Evolutionary conservation across 129 eudicot genomes (phyloP).

Genomic region (Cynara cardunculus): DNA sequence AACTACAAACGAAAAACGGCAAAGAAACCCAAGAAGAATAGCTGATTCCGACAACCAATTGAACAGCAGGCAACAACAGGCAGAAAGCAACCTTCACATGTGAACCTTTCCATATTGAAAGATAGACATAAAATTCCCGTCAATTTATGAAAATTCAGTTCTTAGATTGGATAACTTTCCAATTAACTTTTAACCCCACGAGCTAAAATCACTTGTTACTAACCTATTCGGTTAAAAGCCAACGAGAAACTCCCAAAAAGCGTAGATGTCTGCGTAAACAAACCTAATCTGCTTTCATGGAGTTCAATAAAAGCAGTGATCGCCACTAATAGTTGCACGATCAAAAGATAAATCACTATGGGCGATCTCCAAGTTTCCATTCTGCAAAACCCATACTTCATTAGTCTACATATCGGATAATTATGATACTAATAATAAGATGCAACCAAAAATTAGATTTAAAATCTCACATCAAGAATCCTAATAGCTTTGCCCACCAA

Average conservation of each 20-base stretch:
- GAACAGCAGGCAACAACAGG: constrained; percentile 50
- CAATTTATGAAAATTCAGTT: neutral
- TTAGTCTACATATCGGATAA: neutral
- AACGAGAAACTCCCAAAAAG: constrained; percentile 30
- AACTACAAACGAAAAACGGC: constrained; percentile 55
- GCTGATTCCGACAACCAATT: constrained; percentile 52
- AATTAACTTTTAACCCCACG: neutral
- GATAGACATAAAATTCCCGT: neutral
- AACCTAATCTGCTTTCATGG: constrained; percentile 38
- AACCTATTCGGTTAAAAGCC: constrained; percentile 42
- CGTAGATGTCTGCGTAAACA: constrained; percentile 13
- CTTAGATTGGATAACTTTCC: constrained; percentile 4
- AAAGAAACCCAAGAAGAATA: constrained; percentile 55
- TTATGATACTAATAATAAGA: neutral
- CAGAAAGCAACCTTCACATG: constrained; percentile 49
- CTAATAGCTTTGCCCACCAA: constrained; percentile 48
- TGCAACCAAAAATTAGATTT: neutral
- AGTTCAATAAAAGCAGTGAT: constrained; percentile 38
- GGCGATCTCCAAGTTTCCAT: constrained; percentile 44
- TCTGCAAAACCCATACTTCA: constrained; percentile 27
- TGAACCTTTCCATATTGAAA: constrained; percentile 36
- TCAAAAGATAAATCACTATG: constrained; percentile 36
- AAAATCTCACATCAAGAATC: constrained; percentile 40
- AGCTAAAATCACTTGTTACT: constrained; percentile 14
- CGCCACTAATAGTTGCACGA: constrained; percentile 40